Evolutionary conservation across 805 yeast species (phyloP), one percentile per base, ranked within the genome.

Genomic region (Priceomyces melissophilus): DNA sequence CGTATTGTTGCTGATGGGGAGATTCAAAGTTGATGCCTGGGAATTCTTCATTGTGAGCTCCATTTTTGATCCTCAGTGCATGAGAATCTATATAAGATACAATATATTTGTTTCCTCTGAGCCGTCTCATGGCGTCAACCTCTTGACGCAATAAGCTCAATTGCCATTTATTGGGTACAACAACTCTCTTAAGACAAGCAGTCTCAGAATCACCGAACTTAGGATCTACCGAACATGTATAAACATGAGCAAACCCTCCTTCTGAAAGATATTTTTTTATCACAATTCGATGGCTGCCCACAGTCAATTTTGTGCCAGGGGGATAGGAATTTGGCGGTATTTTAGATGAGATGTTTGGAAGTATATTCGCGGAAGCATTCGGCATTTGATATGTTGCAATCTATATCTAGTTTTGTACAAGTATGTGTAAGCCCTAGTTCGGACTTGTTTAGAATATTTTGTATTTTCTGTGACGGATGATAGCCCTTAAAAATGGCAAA

Each of bases 231-330:
- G 75, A 75, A 45, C 89, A 91, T 12, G 84, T 77, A 61, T 93
- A 93, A 4, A 93, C 96, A 59, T 87, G 95, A 9, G 99, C 98
- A 71, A 87, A 93, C 10, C 99, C 99, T 35, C 93, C 98, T 55
- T 84, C 84, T 4, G 95, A 84, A 32, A 90, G 67, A 65, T 86
- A 90, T 49, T 81, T 75, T 47, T 75, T 71, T 52, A 89, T 77
- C 35, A 70, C 65, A n/a, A 82, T 84, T 38, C 71, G 68, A 62
- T 90, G 96, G 3, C 90, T 76, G 9, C 96, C 97, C 29, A 89
- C 96, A 2, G 88, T 78, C 47, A 90, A 71, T 45, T 67, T 66
- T 3, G 93, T 85, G 4, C 96, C 96, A 7, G 93, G 85, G 9
- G 73, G 63, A 54, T 83, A 87, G 6, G 87, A 79, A 45, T 71